A percentile compares a stretch with the other conserved stretches of the same genome.
Evolutionary conservation across 177 flowering plant genomes (phyloP).

Genomic region (Vitis hybrid): DNA sequence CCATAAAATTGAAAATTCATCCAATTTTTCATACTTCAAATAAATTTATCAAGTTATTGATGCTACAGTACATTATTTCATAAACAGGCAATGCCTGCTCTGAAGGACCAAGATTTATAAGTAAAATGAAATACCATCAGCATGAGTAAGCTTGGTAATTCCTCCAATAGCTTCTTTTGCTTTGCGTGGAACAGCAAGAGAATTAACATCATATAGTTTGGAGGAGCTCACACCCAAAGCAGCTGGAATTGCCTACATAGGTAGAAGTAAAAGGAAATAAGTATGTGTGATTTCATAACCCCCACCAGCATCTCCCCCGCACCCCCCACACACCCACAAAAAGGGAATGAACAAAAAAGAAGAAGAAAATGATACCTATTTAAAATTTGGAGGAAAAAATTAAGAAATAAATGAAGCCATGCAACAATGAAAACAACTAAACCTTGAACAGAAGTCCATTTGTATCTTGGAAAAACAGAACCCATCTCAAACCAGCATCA

Average conservation of each 20-base stretch:
- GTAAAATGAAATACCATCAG: constrained; percentile 59
- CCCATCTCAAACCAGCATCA: constrained; percentile 89
- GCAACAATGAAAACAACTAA: constrained; percentile 9
- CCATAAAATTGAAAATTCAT: no score
- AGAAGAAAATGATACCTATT: no score
- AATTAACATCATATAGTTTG: constrained; percentile 84
- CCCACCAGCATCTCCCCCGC: no score
- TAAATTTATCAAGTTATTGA: no score
- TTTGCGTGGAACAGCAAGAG: constrained; percentile 97
- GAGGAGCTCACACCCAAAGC: constrained; percentile 88
- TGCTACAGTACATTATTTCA: neutral
- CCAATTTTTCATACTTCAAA: no score
- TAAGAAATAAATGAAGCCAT: neutral
- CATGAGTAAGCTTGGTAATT: constrained; percentile 89
- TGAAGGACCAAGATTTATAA: no score
- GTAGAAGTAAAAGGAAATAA: neutral
- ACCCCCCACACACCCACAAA: no score
- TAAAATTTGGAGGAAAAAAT: neutral
- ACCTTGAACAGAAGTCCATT: constrained; percentile 98
- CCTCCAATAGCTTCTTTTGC: constrained; percentile 99
- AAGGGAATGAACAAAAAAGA: no score
- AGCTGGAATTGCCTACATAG: constrained; percentile 87
- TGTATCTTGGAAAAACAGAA: constrained; percentile 97
- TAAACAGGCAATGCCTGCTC: neutral
- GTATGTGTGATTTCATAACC: neutral